A percentile compares a stretch with the other conserved stretches of the same genome.
Evolutionary conservation across 1,284 basidiomycete species (phyloP).

Genomic region (Amylostereum chailletii): DNA sequence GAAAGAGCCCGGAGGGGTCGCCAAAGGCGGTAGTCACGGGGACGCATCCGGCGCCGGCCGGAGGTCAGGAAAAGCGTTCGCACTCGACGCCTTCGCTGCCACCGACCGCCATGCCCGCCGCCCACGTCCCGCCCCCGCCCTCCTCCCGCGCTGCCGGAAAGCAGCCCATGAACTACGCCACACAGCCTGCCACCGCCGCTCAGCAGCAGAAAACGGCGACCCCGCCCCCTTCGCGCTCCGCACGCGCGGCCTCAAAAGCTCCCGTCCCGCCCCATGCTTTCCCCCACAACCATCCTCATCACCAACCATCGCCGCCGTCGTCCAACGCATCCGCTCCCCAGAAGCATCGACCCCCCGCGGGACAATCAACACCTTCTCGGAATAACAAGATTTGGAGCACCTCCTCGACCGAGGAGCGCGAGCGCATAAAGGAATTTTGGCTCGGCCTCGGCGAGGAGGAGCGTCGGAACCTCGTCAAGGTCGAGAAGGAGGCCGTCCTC

Average conservation of each 20-base stretch:
- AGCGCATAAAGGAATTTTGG: slow-evolving; percentile 98
- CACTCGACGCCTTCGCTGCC: neutral
- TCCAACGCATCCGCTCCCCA: slow-evolving; percentile 48
- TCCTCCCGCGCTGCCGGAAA: slow-evolving; percentile 70
- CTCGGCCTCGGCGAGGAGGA: slow-evolving; percentile 84
- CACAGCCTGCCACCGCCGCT: slow-evolving; percentile 14
- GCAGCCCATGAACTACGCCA: slow-evolving; percentile 60
- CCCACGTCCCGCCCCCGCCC: slow-evolving; percentile 33
- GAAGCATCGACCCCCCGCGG: slow-evolving; percentile 37
- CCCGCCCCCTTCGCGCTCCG: slow-evolving; percentile 22
- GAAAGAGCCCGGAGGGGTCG: slow-evolving; percentile 21
- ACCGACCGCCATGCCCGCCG: slow-evolving; percentile 30
- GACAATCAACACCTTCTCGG: slow-evolving; percentile 19
- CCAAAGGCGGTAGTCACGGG: slow-evolving; percentile 23
- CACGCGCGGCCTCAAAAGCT: slow-evolving; percentile 64
- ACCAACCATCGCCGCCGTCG: slow-evolving; percentile 63
- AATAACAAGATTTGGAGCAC: slow-evolving; percentile 84
- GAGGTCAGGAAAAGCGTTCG: slow-evolving; percentile 1
- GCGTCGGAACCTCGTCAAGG: slow-evolving; percentile 83
- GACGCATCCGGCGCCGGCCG: slow-evolving; percentile 19
- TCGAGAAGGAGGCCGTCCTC: slow-evolving; percentile 96
- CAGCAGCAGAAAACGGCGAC: slow-evolving; percentile 14
- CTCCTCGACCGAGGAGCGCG: slow-evolving; percentile 84
- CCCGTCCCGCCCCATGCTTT: slow-evolving; percentile 50
- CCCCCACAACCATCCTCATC: slow-evolving; percentile 42